Evolutionary conservation across 768 basidiomycete genomes (phyloP).

Genomic region (Rhodotorula graminis): DNA sequence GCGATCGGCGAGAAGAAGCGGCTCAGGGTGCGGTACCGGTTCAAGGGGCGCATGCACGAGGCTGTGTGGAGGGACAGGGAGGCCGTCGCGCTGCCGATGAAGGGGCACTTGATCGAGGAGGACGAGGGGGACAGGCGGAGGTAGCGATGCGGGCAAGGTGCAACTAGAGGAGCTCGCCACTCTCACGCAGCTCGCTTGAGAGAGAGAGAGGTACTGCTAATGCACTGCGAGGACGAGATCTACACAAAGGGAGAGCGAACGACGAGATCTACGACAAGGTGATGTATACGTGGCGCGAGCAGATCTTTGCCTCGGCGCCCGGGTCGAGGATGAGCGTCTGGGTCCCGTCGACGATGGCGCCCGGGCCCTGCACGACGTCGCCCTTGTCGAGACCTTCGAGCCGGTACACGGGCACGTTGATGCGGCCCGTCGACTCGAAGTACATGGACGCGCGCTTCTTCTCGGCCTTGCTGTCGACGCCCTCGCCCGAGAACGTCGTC

Average conservation of each 20-base stretch:
- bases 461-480: constrained; percentile 41
- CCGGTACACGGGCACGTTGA: constrained; percentile 74
- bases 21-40: constrained; percentile 68
- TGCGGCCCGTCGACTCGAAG: constrained; percentile 72
- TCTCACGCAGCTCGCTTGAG: too few species aligned
- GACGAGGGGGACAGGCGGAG: not conserved
- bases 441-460: constrained; percentile 57
- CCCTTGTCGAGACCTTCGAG: constrained; percentile 64
- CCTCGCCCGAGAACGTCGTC: constrained; percentile 51
- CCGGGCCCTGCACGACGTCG: constrained; percentile 72
- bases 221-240: not conserved
- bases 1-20: constrained; percentile 67
- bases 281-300: constrained; percentile 21
- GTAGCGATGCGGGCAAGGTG: not conserved
- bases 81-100: constrained; percentile 62
- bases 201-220: too few species aligned
- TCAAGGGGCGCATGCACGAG: constrained; percentile 67
- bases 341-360: constrained; percentile 90
- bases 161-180: not conserved
- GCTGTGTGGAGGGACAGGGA: constrained; percentile 68
- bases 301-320: constrained; percentile 20
- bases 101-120: constrained; percentile 31
- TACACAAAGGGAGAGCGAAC: not conserved
- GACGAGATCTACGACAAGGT: not conserved
- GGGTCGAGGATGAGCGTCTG: constrained; percentile 79